These are phyloP conservation scores for Trichosporon sp. DNA, from an alignment of 1,284 basidiomycete genomes.

Conservation along the genomic window DNA sequence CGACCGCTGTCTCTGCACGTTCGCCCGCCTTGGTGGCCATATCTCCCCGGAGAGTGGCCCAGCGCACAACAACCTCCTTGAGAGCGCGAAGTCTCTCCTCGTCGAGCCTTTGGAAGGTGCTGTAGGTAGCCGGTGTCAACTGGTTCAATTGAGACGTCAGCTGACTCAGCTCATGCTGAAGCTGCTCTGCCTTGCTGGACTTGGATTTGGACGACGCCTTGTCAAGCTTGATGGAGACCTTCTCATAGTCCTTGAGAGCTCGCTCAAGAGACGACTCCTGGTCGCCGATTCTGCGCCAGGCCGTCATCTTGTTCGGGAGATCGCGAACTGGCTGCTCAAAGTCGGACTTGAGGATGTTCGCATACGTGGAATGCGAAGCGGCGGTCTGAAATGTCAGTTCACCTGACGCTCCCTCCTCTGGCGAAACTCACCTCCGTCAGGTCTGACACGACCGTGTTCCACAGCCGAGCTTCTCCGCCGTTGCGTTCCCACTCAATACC, in stretches of 20 bases:
- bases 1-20: constrained; percentile 48
- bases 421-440: constrained; percentile 48
- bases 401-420: background rate
- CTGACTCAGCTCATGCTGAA: constrained; percentile 45
- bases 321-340: constrained; percentile 52
- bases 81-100: constrained; percentile 48
- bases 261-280: constrained; percentile 53
- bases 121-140: constrained; percentile 51
- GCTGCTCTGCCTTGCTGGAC: constrained; percentile 41
- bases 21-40: constrained; percentile 50
- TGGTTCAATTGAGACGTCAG: constrained; percentile 42
- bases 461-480: constrained; percentile 48
- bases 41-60: constrained; percentile 53
- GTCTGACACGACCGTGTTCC: constrained; percentile 50
- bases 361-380: constrained; percentile 47
- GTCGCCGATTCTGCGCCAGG: constrained; percentile 50
- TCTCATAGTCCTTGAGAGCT: constrained; percentile 54
- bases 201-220: constrained; percentile 54
- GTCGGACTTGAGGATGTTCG: constrained; percentile 44
- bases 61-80: constrained; percentile 55
- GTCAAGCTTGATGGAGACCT: constrained; percentile 48
- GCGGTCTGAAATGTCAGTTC: constrained; percentile 42
- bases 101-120: constrained; percentile 53
- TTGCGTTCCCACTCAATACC: constrained; percentile 47
- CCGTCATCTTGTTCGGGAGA: constrained; percentile 46